Base-by-base conservation (phyloP, 176 grass and related monocot species). In the Hordeum marinum region DNA sequence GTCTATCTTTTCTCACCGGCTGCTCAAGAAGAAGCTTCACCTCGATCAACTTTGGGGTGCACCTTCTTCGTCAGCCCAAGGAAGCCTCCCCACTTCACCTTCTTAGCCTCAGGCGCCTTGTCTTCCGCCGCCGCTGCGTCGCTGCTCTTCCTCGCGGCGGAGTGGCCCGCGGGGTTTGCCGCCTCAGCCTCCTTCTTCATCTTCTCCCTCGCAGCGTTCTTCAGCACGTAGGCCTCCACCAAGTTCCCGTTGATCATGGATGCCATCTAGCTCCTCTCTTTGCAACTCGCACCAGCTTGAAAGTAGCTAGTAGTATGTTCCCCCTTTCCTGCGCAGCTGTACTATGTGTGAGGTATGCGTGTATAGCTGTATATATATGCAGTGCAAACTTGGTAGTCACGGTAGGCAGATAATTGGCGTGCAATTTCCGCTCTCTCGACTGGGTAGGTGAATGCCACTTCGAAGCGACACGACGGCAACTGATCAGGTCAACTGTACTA, bases 161-260 rank as follows among this genome's bases (percentile, higher is more conserved):
- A 69, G 1, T 29, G 59, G 4, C 12, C 35, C 24, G 76, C 17
- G 41, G 76, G 12, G 17, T 39, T 82, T 8, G 63, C 39, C 37
- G 50, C 29, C 48, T 63, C 52, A 3, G 73, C 73, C 40, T 8
- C 76, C n/a, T n/a, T n/a, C 79, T 21, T 84, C 13, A 27, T 25
- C 59, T 89, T 42, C 66, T 89, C 82, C 82, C 74, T 59, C 75
- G 58, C 26, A 34, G 55, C 81, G 36, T 89, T 89, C 67, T 27
- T 89, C 76, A 41, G 43, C 45, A 89, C 87, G 76, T 84, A 80
- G 26, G 82, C 87, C 76, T 67, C 25, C 32, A 6, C 76, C 18
- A 89, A 74, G 43, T 89, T 76, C 27, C 87, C 76, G 7, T 58
- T 52, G 41, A 68, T 72, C 76, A 89, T 89, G 43, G 87, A 89